Base-by-base conservation (phyloP, 1,139 yeast genomes). In the Yamadazyma membranifaciens region DNA sequence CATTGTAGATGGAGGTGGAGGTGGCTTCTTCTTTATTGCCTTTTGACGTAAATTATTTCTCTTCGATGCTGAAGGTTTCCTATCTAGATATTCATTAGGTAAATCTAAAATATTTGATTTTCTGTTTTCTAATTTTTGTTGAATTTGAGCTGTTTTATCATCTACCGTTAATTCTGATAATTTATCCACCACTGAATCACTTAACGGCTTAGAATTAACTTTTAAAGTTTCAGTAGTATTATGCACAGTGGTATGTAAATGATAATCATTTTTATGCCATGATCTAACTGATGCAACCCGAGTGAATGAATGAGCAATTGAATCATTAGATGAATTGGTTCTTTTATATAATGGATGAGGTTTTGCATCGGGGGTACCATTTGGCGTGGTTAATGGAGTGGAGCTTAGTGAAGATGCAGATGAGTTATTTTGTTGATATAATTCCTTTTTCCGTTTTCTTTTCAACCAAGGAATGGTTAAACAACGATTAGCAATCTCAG, bases 401-500 rank as follows among this genome's bases (percentile, higher is more conserved):
- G 49, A 46, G 6, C 40, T 36, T n/a, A 47, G 31, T 6, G 54
- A 45, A 5, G 50, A 41, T n/a, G 46, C 36, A 24, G 50, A 44
- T 2, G 54, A 46, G 13, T 39, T 34, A 7, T 43, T 31, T 3
- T 39, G 31, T 17, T 29, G 36, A 22, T 39, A 25, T 9, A 38
- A 2, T 5, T 24, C 12, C 24, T 38, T 22, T 22, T 40, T 40
- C 15, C 42, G 50, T 30, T 45, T 46, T 29, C 44, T 45, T 36
- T 60, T 65, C 20, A 87, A 63, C 84, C 89, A 83, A 2, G 72
- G 63, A 2, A 85, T 73, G 0, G 67, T 55, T 40, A 85, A 59
- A 54, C 95, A 85, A 46, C 80, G 74, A n/a, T 64, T 56, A 0
- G 95, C 82, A 37, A 87, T 63, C 38, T 80, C 70, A 28, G 74